Base-by-base conservation (phyloP, 352 stramenopile species). In the Phytophthora pistaciae region DNA sequence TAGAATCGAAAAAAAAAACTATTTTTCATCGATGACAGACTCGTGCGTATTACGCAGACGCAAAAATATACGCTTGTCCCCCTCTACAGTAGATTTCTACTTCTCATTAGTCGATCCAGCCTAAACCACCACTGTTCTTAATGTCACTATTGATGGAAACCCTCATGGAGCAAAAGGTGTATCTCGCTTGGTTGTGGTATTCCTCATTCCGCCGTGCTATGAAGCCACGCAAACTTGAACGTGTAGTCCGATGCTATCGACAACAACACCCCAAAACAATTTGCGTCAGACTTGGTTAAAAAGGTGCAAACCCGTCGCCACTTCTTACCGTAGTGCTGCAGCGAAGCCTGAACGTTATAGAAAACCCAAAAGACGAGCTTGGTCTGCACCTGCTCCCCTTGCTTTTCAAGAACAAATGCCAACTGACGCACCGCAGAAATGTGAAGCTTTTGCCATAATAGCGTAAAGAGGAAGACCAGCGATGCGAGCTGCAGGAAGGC, bases 301-400 rank as follows among this genome's bases (percentile, higher is more conserved):
- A n/a, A 8, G 5, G 14, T 48, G 5, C 9, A 8, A 33, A 53
- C 1, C 25, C 36, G 11, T 18, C 14, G 36, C 20, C 14, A 14
- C 1, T 23, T 20, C 16, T 50, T 53, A 53, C 46, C 46, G n/a
- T 29, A 27, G n/a, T 53, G 46, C 46, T 27, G 49, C 1, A 49
- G 40, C 7, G 40, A 49, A 21, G 36, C 50, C 25, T 77, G 72
- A 1, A 79, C 56, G 10, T 64, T 72, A 44, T 77, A 78, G 4
- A 75, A 50, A 11, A 86, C 48, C 78, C 75, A 85, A 42, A 77
- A 69, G 9, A 74, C 23, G 7, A 87, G 55, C 49, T 64, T 77
- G 18, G 31, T 56, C 36, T 80, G 79, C 7, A 79, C 46, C 14
- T 74, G 33, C 9, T 8, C 56, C 20, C 44, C 57, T n/a, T 81